These are phyloP conservation scores for Rachicladosporium sp. DNA, from an alignment of 2,329 filamentous ascomycete species.

Conservation along the genomic window DNA sequence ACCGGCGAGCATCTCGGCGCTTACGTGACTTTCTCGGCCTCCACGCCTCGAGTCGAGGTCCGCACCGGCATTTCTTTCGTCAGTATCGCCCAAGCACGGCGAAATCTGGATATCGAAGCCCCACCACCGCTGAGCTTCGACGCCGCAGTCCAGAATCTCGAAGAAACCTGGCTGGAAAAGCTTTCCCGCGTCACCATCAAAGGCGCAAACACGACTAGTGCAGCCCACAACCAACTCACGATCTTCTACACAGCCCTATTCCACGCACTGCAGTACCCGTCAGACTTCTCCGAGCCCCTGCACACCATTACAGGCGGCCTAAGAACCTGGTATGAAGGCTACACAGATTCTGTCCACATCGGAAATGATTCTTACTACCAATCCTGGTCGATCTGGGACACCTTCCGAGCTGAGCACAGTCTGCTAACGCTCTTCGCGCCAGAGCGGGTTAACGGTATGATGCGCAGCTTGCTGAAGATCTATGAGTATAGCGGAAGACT, in stretches of 20 bases:
- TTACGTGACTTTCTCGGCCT: conserved; percentile 28
- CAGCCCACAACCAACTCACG: conserved; percentile 30
- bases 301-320: conserved; percentile 9
- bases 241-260: conserved; percentile 37
- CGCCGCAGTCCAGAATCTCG: conserved; percentile 28
- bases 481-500: conserved; percentile 36
- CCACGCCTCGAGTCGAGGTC: conserved; percentile 28
- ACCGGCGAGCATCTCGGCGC: conserved; percentile 29
- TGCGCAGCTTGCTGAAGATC: conserved; percentile 33
- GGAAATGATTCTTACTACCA: conserved; percentile 37
- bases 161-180: conserved; percentile 35
- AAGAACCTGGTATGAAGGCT: conserved; percentile 34
- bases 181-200: conserved; percentile 32
- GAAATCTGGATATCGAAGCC: conserved; percentile 33
- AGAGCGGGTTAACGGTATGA: conserved; percentile 36
- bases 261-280: conserved; percentile 37
- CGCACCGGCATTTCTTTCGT: conserved; percentile 37
- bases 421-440: conserved; percentile 35
- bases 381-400: conserved; percentile 41
- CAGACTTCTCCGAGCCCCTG: conserved; percentile 35
- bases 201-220: conserved; percentile 30
- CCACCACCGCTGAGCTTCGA: conserved; percentile 27
- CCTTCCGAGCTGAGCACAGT: conserved; percentile 36
- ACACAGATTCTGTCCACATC: conserved; percentile 33
- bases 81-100: conserved; percentile 35